Base-by-base conservation (phyloP, 352 stramenopile genomes). In the Thraustochytrium sp. region DNA sequence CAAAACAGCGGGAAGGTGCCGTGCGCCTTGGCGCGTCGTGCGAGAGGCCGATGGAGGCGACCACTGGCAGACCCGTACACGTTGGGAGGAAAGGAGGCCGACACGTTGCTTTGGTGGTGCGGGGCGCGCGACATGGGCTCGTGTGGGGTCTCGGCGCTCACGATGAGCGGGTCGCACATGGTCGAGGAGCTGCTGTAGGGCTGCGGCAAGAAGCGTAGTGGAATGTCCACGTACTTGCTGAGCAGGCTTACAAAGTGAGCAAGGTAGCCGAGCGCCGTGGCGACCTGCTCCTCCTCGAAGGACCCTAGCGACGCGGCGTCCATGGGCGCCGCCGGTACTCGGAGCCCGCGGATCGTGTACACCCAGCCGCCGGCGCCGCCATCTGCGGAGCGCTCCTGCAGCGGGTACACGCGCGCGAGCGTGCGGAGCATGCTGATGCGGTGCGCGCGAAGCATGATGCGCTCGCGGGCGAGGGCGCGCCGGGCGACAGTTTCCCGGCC, bases 211-310 rank as follows among this genome's bases (percentile, higher is more conserved):
- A 44, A 80, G 11, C 68, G 68, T 21, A 80, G 31, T 13, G 68
- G 48, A 16, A 80, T 64, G 37, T 64, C 68, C n/a, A 80, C 31
- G 42, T 80, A 80, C 68, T 80, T 80, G 42, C 31, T 53, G 16
- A 80, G 34, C 13, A 80, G 51, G 18, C 40, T 46, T 3, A 80
- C 68, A 42, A 80, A 65, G 40, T 80, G 68, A 11, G 68, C 48
- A 0, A 80, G 29, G 38, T 80, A 80, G 8, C 68, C 68, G 23
- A 80, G 68, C 34, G 68, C 68, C 8, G 68, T 80, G 9, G 68
- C 76, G 11, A 72, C 53, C 44, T 63, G 68, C 46, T 80, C 68
- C 53, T 80, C 68, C 53, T 80, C 48, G 38, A 36, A 62, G 9
- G 65, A 62, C 8, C 65, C 49, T 11, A 77, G 46, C 23, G 64